Base-by-base conservation (phyloP, 140 eudicot genomes). In the Oenanthe javanica region DNA sequence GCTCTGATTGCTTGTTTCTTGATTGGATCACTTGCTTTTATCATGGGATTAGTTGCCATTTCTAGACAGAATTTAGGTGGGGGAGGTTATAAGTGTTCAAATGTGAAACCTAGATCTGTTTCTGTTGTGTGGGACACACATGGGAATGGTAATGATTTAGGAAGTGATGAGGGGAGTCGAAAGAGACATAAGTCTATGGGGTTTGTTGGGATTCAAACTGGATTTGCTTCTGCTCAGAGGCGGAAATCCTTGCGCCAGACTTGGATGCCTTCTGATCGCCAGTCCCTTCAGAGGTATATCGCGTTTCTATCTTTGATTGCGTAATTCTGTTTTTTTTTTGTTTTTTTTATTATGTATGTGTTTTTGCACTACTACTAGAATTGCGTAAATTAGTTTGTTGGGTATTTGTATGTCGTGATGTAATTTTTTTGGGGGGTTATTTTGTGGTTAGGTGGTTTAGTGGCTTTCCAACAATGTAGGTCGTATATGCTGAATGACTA, bases 201-300 rank as follows among this genome's bases (percentile, higher is more conserved):
- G 1, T 95, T 95, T 85, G 99, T 95, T 1, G 97, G 99, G 15
- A 89, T 95, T 75, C 96, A 90, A 80, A 92, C 97, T 0, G 97
- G 97, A 38, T 95, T 95, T 70, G 83, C 84, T 27, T 95, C 99
- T 0, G 82, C 77, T 16, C 93, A 92, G 14, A 85, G 99, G 31
- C 93, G 99, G 4, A 76, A 83, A 45, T 82, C 99, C 16, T 81
- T 95, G 88, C 86, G 99, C 36, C 81, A 87, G 84, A 92, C 97
- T 36, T 92, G 99, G 99, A 72, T 95, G 81, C 99, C 99, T 18
- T 89, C 96, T 9, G 91, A 92, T 91, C 96, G 79, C n/a, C 93
- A 83, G 69, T 88, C 93, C 1, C 97, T 92, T 50, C 88, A 89
- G 81, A 85, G 93, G 99, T 94, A 84, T 19, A 42, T 42, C 45